Percentiles rank a stretch among this genome's conserved stretches.
Evolutionary conservation across 345 rosid species (phyloP).

Genomic region (Eucalyptus marginata): DNA sequence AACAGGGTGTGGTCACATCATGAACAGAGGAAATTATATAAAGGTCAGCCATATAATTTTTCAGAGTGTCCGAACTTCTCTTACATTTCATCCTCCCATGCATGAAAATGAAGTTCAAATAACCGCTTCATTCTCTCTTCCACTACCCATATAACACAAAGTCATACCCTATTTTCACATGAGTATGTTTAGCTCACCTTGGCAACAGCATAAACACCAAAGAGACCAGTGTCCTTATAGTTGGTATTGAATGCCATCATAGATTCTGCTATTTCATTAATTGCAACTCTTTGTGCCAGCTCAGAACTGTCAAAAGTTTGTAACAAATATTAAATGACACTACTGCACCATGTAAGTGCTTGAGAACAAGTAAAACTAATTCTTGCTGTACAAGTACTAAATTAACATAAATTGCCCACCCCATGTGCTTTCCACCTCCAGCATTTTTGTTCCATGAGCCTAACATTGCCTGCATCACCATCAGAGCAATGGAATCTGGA

Average conservation of each 20-base stretch:
- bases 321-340: neutral
- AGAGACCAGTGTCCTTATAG: constrained; percentile 97
- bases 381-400: neutral
- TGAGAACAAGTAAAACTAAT: neutral
- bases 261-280: constrained; percentile 90
- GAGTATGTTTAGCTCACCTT: constrained; percentile 40
- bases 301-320: constrained; percentile 49
- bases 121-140: neutral
- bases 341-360: neutral
- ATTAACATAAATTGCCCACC: constrained; percentile 32
- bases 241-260: constrained; percentile 99
- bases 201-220: constrained; percentile 95
- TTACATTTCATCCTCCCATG: neutral
- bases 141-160: neutral
- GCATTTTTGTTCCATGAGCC: constrained; percentile 90
- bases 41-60: neutral
- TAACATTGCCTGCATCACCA: constrained; percentile 99
- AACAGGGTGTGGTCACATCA: neutral
- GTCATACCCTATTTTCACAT: neutral
- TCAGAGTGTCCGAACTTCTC: neutral
- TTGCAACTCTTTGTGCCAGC: constrained; percentile 75
- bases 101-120: neutral
- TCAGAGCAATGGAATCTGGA: constrained; percentile 89
- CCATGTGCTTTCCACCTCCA: constrained; percentile 98
- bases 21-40: neutral